These are phyloP conservation scores for Boletellus deceptivus DNA, from an alignment of 1,284 basidiomycete species.

Conservation along the genomic window DNA sequence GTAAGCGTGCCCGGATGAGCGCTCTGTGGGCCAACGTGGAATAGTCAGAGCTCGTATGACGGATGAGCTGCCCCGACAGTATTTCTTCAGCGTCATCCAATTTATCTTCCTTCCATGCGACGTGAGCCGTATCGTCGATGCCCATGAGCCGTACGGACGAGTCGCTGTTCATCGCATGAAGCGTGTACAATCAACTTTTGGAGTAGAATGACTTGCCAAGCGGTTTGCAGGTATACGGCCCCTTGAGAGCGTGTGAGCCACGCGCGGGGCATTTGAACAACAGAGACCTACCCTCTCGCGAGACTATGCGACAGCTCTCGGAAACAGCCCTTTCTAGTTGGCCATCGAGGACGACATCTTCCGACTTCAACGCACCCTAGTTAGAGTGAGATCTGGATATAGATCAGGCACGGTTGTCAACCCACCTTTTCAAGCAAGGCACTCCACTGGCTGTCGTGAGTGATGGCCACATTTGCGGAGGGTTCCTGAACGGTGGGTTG, in stretches of 20 bases:
- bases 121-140: background rate
- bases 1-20: constrained; percentile 10
- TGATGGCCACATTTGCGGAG: constrained; percentile 10
- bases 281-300: constrained; percentile 3
- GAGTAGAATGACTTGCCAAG: constrained; percentile 2
- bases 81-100: constrained; percentile 11
- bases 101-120: constrained; percentile 10
- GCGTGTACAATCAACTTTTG: background rate
- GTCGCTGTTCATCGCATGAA: background rate
- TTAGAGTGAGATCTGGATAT: background rate
- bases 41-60: constrained; percentile 1
- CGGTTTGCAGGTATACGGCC: constrained; percentile 2
- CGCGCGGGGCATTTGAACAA: background rate
- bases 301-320: constrained; percentile 8
- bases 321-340: constrained; percentile 4
- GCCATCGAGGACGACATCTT: constrained; percentile 6
- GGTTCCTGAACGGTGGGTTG: constrained; percentile 5
- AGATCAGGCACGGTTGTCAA: background rate
- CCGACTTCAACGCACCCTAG: constrained; percentile 5
- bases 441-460: constrained; percentile 13
- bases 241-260: constrained; percentile 4
- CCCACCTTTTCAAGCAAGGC: constrained; percentile 5
- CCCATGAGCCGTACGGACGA: constrained; percentile 5
- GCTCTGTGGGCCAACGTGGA: constrained; percentile 5
- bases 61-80: constrained; percentile 5